phyloP scores from a whole-genome alignment of 805 yeast genomes.

The Candida odintsovae region DNA sequence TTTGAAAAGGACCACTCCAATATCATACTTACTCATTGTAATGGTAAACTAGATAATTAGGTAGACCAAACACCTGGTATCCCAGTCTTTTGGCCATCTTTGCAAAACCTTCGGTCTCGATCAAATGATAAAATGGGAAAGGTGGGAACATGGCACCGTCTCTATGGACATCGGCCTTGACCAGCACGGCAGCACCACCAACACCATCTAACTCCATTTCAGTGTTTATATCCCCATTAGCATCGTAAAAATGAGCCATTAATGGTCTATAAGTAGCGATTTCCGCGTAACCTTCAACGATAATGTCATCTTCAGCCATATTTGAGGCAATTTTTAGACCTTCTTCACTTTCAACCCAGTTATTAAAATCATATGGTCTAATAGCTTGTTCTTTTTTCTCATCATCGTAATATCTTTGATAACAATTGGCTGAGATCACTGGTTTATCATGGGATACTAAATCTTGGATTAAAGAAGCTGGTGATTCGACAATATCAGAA shows the following conservation, averaged over 20 bases:
- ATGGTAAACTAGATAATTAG: slow-evolving; percentile 90
- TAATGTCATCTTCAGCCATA: slow-evolving; percentile 82
- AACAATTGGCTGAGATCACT: slow-evolving; percentile 88
- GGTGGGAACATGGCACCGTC: slow-evolving; percentile 99
- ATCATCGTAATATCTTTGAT: slow-evolving; percentile 68
- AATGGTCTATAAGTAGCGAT: slow-evolving; percentile 90
- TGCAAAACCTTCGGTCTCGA: slow-evolving; percentile 98
- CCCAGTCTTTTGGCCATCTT: slow-evolving; percentile 95
- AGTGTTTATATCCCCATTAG: slow-evolving; percentile 51
- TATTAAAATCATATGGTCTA: slow-evolving; percentile 92
- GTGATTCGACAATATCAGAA: slow-evolving; percentile 89
- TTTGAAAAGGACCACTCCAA: too few species aligned
- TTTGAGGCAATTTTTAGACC: slow-evolving; percentile 69
- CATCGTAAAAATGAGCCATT: slow-evolving; percentile 84
- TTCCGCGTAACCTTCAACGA: slow-evolving; percentile 92
- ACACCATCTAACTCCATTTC: slow-evolving; percentile 94
- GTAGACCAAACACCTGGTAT: slow-evolving; percentile 86
- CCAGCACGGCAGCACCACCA: slow-evolving; percentile 95
- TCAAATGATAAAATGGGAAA: slow-evolving; percentile 93
- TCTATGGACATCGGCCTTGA: slow-evolving; percentile 95
- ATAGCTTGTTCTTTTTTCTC: slow-evolving; percentile 50
- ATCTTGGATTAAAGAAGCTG: slow-evolving; percentile 78
- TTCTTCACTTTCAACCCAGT: slow-evolving; percentile 86
- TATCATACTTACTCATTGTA: slow-evolving; percentile 78
- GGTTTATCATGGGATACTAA: slow-evolving; percentile 81